Conservation (phyloP, 768 basidiomycete species). For the Leccinum fibrillosum region DNA sequence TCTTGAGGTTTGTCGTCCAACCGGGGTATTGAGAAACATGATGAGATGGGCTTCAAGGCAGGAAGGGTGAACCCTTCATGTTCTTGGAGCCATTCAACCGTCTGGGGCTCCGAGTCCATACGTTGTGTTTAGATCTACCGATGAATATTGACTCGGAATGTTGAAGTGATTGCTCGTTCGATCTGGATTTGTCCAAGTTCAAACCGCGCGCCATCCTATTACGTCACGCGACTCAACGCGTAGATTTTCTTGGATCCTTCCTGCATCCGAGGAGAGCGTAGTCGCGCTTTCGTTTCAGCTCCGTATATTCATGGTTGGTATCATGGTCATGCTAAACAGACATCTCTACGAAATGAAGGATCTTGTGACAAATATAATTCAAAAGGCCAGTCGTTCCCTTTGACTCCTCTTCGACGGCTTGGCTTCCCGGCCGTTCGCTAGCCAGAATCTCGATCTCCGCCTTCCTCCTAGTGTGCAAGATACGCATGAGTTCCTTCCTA, state of each 20-base stretch:
- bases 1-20: constrained; percentile 74
- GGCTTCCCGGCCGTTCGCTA: constrained; percentile 3
- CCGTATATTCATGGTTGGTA: neutral
- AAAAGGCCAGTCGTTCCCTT: constrained; percentile 18
- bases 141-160: neutral
- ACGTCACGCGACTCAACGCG: too few species aligned
- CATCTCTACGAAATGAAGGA: constrained; percentile 27
- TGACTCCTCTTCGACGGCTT: constrained; percentile 1
- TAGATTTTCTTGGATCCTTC: too few species aligned
- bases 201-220: too few species aligned
- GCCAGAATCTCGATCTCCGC: constrained; percentile 85
- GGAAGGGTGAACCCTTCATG: constrained; percentile 18
- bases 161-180: too few species aligned
- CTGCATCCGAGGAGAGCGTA: too few species aligned
- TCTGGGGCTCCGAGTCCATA: constrained; percentile 1
- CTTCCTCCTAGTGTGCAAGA: constrained; percentile 81
- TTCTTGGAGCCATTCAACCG: constrained; percentile 14
- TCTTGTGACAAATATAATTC: constrained; percentile 27
- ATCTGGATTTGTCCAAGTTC: neutral
- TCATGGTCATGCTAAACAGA: constrained; percentile 9
- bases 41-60: constrained; percentile 38
- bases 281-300: neutral
- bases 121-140: neutral
- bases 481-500: constrained; percentile 78
- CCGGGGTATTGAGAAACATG: constrained; percentile 60